Base-by-base conservation (phyloP, 139 green algal species). In the Eudorina sp. region DNA sequence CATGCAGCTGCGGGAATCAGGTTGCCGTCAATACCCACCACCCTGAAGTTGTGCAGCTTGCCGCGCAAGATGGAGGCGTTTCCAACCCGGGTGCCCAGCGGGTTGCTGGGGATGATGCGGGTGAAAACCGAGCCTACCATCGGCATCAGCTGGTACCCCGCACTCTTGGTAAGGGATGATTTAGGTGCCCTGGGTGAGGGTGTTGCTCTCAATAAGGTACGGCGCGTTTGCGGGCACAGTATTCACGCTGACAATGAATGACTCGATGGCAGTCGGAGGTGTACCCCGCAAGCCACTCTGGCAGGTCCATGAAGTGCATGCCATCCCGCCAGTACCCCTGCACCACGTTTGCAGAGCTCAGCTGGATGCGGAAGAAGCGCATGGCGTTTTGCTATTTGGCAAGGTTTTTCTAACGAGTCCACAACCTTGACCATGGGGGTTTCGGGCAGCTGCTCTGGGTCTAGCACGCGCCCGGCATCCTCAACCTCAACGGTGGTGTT, bases 311-410 rank as follows among this genome's bases (percentile, higher is more conserved):
- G 31, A 74, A 74, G 31, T 74, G 66, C 66, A 74, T 46, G 31
- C 66, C 66, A 46, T 74, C 66, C 66, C 66, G 66, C 66, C 66
- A 74, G 66, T 74, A 31, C 66, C 66, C 66, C 4, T 46, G 66
- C 66, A 74, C 66, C 31, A 74, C 66, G 66, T 74, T 68, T 68
- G 58, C 58, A 68, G 66, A 74, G 66, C 66, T 74, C 29, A 74
- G n/a, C 66, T 74, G 66, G 66, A 74, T 46, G 31, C 66, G 66
- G 66, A 74, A 74, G 66, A 74, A 74, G 66, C 66, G 66, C 66
- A 74, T 74, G 66, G 66, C 66, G 66, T 41, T 46, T 74, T 74
- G 66, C 66, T 74, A 74, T 74, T 14, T 74, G 66, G 31, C 66
- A 74, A 74, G 66, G 66, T 74, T 74, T 74, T 74, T 74, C 66